Evolutionary conservation across 164 flowering plant species (phyloP).

Genomic region (grape (Vitis vinifera)): DNA sequence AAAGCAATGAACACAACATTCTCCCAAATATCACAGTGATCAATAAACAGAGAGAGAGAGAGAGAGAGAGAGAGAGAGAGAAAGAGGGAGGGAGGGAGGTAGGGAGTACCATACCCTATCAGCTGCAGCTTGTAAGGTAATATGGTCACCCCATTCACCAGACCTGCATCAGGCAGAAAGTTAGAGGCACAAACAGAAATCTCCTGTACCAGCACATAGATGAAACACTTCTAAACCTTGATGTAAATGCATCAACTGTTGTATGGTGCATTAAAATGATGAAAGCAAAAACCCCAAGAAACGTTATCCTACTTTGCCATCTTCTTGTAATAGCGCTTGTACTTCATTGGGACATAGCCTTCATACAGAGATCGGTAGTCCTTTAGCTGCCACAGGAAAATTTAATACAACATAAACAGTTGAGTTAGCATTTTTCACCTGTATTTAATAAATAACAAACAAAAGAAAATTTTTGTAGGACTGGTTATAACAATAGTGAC

Average conservation of each 20-base stretch:
- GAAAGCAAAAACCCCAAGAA: background rate
- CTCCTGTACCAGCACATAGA: background rate
- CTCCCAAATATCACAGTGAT: no score
- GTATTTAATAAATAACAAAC: background rate
- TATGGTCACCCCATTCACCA: slow-evolving; percentile 97
- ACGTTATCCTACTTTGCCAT: slow-evolving; percentile 43
- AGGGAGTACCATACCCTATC: slow-evolving; percentile 54
- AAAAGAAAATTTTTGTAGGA: no score
- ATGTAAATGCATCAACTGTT: background rate
- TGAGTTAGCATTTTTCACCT: background rate
- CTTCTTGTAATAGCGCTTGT: slow-evolving; percentile 58
- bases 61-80: background rate
- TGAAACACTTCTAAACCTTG: background rate
- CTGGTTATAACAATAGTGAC: no score
- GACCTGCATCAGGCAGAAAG: slow-evolving; percentile 40
- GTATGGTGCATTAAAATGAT: background rate
- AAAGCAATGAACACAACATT: no score
- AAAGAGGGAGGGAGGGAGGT: background rate
- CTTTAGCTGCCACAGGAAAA: slow-evolving; percentile 63
- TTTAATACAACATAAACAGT: background rate
- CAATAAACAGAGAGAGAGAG: background rate
- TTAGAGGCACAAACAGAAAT: background rate
- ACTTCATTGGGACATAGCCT: slow-evolving; percentile 90
- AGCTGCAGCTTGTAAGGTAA: slow-evolving; percentile 92
- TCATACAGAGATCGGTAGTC: slow-evolving; percentile 50